A percentile compares a stretch with the other conserved stretches of the same genome.
phyloP scores from a whole-genome alignment of 2,329 filamentous ascomycete genomes.

The Ophiocordyceps sinensis region DNA sequence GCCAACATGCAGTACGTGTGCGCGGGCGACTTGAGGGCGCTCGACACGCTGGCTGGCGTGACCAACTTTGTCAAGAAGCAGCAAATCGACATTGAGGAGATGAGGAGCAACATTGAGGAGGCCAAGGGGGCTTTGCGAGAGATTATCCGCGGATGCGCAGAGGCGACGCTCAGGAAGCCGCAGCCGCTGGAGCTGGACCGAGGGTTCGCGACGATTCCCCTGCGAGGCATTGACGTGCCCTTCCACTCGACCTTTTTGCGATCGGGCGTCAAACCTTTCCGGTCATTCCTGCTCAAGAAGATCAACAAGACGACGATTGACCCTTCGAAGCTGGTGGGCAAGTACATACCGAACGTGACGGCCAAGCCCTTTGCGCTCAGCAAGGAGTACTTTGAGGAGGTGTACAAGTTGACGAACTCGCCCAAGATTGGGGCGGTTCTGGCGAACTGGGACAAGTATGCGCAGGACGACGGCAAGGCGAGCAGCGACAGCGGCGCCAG shows the following conservation, averaged over 20 bases:
- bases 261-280: slow-evolving; percentile 97
- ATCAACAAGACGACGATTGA: slow-evolving; percentile 99
- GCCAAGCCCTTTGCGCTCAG: slow-evolving; percentile 89
- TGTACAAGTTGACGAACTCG: slow-evolving; percentile 83
- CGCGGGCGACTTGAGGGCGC: slow-evolving; percentile 53
- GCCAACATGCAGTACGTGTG: slow-evolving; percentile 65
- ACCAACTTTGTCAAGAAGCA: slow-evolving; percentile 93
- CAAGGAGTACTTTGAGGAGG: slow-evolving; percentile 99
- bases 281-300: slow-evolving; percentile 97
- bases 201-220: slow-evolving; percentile 91
- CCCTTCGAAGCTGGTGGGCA: slow-evolving; percentile 88
- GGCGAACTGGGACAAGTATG: slow-evolving; percentile 73
- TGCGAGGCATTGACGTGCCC: slow-evolving; percentile 93
- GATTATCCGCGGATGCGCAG: slow-evolving; percentile 80
- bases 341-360: slow-evolving; percentile 98
- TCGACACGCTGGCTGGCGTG: slow-evolving; percentile 63
- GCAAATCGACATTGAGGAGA: slow-evolving; percentile 90
- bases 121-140: slow-evolving; percentile 80
- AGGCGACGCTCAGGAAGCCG: slow-evolving; percentile 79
- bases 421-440: slow-evolving; percentile 64
- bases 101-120: slow-evolving; percentile 81
- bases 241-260: slow-evolving; percentile 99
- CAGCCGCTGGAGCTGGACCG: slow-evolving; percentile 79
- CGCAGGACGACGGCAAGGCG: slow-evolving; percentile 27
- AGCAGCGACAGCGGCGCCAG: slow-evolving; percentile 25